Evolutionary conservation across 2,329 filamentous ascomycete genomes (phyloP), one percentile per base, ranked within the genome.

Genomic region (Trematosphaeria pertusa): DNA sequence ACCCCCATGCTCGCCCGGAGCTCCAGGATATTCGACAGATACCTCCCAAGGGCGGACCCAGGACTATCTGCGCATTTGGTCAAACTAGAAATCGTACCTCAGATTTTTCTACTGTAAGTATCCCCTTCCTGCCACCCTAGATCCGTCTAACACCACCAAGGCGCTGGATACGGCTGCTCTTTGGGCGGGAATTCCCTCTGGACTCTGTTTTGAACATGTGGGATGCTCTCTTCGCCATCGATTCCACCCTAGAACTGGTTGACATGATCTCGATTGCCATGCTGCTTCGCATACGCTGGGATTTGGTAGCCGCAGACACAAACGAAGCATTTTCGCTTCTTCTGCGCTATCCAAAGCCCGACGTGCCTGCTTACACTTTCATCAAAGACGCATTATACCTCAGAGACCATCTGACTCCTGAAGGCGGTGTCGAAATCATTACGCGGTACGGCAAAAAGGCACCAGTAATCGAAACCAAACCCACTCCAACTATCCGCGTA

Each of bases 201-300:
- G 85, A 92, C 43, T 85, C 96, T 52, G 81, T 92, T 31, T 81
- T 99, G 28, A 77, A 84, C 17, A 81, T 99, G 45, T 99, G 94
- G 94, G 94, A 99, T 73, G 82, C 87, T 6, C 78, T 99, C 1
- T 95, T 99, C 67, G 89, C 92, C 2, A 85, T 95, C 62, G 92
- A 96, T 61, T 82, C 93, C 6, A 81, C 83, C 0, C 74, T 96
- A 20, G 85, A 91, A 38, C 76, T 97, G 22, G 85, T 97, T 58
- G 91, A 97, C 64, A 80, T 94, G 44, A 86, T 97, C n/a, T 97
- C 92, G 59, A 85, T 97, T 40, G 87, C 91, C 5, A 97, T 99
- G 92, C 78, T 99, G 18, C 78, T 99, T 35, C 84, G 94, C 39
- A 91, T 97, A 59, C 85, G 93, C 46, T 97, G 92, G 92, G 84